phyloP scores from a whole-genome alignment of 768 basidiomycete genomes.

The Podaxis carcinomalis region DNA sequence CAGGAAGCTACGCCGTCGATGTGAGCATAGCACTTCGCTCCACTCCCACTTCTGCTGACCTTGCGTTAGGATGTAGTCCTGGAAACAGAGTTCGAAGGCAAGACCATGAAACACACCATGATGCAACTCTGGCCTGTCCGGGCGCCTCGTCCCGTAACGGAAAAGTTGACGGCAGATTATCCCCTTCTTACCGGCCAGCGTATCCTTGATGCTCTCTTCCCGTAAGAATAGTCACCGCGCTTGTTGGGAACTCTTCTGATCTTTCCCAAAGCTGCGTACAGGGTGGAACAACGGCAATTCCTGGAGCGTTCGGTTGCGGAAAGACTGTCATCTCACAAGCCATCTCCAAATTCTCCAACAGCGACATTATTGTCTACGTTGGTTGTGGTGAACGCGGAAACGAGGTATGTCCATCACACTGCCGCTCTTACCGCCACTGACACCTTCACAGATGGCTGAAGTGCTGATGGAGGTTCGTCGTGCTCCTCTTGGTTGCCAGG shows the following conservation, averaged over 20 bases:
- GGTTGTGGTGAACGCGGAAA: constrained; percentile 99
- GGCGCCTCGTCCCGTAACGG: constrained; percentile 91
- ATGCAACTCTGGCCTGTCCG: constrained; percentile 99
- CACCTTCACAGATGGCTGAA: constrained; percentile 73
- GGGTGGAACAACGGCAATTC: constrained; percentile 95
- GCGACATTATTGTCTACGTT: constrained; percentile 98
- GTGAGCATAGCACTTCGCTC: constrained; percentile 39
- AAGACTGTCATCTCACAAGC: constrained; percentile 99
- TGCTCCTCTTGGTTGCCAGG: neutral
- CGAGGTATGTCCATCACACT: constrained; percentile 48
- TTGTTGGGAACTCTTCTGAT: neutral
- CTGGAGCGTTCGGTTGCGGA: constrained; percentile 97
- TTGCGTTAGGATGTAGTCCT: constrained; percentile 77
- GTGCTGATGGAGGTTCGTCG: constrained; percentile 87
- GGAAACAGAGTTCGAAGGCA: constrained; percentile 97
- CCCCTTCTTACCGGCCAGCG: constrained; percentile 96
- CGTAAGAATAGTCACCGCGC: constrained; percentile 43
- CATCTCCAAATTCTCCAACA: constrained; percentile 97
- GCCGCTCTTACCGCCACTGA: neutral
- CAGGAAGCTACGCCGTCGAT: constrained; percentile 88
- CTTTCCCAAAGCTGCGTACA: constrained; percentile 71
- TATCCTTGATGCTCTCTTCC: constrained; percentile 95
- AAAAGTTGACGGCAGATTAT: constrained; percentile 90
- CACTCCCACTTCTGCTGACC: neutral
- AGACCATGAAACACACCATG: constrained; percentile 88